Conservation (phyloP, 352 stramenopile genomes). For the Phytophthora sojae region DNA sequence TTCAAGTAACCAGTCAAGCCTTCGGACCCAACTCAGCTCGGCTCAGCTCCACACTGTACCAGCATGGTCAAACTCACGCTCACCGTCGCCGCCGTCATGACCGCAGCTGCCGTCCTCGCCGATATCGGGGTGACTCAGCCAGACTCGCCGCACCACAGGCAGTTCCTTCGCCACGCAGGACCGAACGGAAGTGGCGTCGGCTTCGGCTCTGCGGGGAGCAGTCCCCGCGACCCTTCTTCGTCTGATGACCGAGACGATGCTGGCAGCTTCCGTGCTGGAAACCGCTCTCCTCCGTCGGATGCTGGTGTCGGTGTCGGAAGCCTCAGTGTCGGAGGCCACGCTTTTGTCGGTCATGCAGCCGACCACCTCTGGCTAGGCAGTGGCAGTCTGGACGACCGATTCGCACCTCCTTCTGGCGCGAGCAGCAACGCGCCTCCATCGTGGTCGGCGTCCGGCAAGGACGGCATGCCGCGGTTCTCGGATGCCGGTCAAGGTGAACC, state of each 20-base stretch:
- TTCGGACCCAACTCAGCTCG: not conserved
- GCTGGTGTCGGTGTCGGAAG: not conserved
- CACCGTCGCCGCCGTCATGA: constrained; percentile 1
- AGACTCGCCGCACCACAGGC: not conserved
- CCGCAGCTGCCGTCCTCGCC: constrained; percentile 1
- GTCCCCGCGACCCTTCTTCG: not conserved
- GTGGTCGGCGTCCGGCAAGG: too few relatives aligned
- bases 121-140: not conserved
- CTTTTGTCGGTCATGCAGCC: not conserved
- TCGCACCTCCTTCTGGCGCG: too few relatives aligned
- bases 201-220: not conserved
- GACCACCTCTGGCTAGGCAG: not conserved
- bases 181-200: not conserved
- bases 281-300: not conserved
- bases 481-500: not conserved
- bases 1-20: constrained; percentile 1
- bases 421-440: too few relatives aligned
- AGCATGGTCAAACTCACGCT: constrained; percentile 7
- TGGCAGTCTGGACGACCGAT: too few relatives aligned
- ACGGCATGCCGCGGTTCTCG: not conserved
- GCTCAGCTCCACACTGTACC: not conserved
- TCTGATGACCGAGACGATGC: not conserved
- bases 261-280: not conserved
- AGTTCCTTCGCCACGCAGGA: not conserved
- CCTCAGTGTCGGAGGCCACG: not conserved